Evolutionary conservation across 495 filamentous ascomycete species (phyloP).

Genomic region (Cryomyces minteri): DNA sequence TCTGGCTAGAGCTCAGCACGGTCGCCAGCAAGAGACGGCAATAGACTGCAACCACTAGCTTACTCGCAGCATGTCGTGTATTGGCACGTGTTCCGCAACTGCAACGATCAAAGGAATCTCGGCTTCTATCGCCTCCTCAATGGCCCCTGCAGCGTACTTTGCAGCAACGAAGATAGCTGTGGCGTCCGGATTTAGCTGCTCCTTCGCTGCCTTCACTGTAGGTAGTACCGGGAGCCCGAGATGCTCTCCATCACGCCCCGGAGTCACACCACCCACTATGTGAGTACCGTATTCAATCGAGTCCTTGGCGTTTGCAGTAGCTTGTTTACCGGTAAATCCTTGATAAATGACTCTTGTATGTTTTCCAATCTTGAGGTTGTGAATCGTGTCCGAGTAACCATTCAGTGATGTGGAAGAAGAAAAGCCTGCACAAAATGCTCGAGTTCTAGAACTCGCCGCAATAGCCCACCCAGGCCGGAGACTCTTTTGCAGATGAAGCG

Average conservation of each 20-base stretch:
- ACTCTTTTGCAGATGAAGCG: no score
- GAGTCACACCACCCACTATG: constrained; percentile 74
- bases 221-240: constrained; percentile 64
- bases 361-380: constrained; percentile 57
- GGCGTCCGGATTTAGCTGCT: constrained; percentile 61
- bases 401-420: constrained; percentile 19
- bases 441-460: no score
- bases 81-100: constrained; percentile 79
- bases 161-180: constrained; percentile 79
- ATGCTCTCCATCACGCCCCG: constrained; percentile 59
- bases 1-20: constrained; percentile 20
- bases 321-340: constrained; percentile 65
- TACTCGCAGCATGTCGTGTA: constrained; percentile 72
- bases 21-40: neutral
- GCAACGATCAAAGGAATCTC: constrained; percentile 77
- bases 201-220: constrained; percentile 52
- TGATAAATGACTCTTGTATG: constrained; percentile 76
- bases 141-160: constrained; percentile 53
- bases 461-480: no score
- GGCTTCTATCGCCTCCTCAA: constrained; percentile 77
- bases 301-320: constrained; percentile 68
- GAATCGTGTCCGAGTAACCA: constrained; percentile 45
- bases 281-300: constrained; percentile 74
- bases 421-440: constrained; percentile 12
- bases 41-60: constrained; percentile 5